Percentiles rank a stretch among this genome's conserved stretches.
Evolutionary conservation across 2,329 filamentous ascomycete species (phyloP).

Genomic region (Gyromitra esculenta): DNA sequence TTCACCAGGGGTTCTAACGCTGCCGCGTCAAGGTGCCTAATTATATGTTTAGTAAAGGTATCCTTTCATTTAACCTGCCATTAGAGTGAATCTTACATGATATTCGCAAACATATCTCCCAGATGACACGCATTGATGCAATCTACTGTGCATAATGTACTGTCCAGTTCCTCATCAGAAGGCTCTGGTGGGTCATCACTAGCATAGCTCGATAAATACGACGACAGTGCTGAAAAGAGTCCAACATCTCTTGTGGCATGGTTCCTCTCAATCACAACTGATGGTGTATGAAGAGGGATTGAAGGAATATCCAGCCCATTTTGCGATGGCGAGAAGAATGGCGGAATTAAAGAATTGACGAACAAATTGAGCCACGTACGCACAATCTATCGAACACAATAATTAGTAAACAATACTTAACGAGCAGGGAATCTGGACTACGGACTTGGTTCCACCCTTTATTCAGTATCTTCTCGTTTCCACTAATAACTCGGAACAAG

Average conservation of each 20-base stretch:
- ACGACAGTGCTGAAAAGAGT: constrained; percentile 92
- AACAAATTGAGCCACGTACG: constrained; percentile 96
- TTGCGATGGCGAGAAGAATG: constrained; percentile 74
- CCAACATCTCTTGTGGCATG: constrained; percentile 80
- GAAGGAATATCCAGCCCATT: constrained; percentile 75
- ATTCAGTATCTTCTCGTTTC: constrained; percentile 79
- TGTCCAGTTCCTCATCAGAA: constrained; percentile 95
- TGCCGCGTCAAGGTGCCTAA: constrained; percentile 70
- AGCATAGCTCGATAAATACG: constrained; percentile 97
- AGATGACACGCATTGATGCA: constrained; percentile 92
- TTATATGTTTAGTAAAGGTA: constrained; percentile 5
- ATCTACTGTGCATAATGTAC: constrained; percentile 91
- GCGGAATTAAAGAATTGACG: constrained; percentile 88
- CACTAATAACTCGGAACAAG: constrained; percentile 89
- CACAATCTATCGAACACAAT: constrained; percentile 70
- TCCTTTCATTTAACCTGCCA: constrained; percentile 31
- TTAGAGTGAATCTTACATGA: constrained; percentile 69
- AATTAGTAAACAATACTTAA: constrained; percentile 50
- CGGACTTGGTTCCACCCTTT: constrained; percentile 82
- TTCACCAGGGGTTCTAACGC: constrained; percentile 73
- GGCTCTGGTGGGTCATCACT: constrained; percentile 97
- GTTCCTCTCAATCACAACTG: constrained; percentile 89
- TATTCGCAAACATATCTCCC: constrained; percentile 81
- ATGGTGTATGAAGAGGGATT: constrained; percentile 90
- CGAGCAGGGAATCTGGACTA: constrained; percentile 52